Base-by-base conservation (phyloP, 441 rosid species). In the Geranium incanum region DNA sequence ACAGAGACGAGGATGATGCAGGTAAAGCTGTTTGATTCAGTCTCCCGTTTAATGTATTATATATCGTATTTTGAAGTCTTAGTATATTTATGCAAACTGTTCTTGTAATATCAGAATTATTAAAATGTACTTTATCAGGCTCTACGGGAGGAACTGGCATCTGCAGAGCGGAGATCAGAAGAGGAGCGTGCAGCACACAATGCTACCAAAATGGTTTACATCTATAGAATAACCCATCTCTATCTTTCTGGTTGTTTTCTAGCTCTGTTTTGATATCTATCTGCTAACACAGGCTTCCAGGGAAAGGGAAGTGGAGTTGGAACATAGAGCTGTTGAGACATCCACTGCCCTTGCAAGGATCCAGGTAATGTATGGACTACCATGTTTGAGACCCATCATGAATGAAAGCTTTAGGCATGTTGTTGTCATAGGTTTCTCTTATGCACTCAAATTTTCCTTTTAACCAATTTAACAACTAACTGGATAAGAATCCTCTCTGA, bases 1-100 rank as follows among this genome's bases (percentile, higher is more conserved):
- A 86, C 97, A 36, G 99, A 95, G 88, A 95, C 99, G 19, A 89
- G 97, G 84, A 95, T 95, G 98, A 89, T 95, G 95, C 99, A 95
- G 96, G 99, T 95, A 82, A 66, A 74, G 45, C 68, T 18, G 63
- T 36, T 67, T 71, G 71, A 59, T 59, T 57, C 64, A 59, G 64
- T 59, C 4, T 2, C 21, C 64, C 11, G 11, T 43, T 43, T 43
- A 28, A 1, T 2, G 33, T 28, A 28, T 28, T 1, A 43, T 43
- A 6, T 43, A 1, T 43, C 3, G 64, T 21, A 15, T 59, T 60
- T 15, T 52, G 41, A 3, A 41, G 33, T 72, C 65, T 36, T 63
- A 2, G 52, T 64, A 18, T 21, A 55, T 74, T 48, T 50, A 64
- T 67, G 57, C 67, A 36, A 77, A 50, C 50, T 59, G 28, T 65